A percentile compares a stretch with the other conserved stretches of the same genome.
Conservation (phyloP, 2,329 filamentous ascomycete genomes). For the Cladophialophora carrionii region DNA sequence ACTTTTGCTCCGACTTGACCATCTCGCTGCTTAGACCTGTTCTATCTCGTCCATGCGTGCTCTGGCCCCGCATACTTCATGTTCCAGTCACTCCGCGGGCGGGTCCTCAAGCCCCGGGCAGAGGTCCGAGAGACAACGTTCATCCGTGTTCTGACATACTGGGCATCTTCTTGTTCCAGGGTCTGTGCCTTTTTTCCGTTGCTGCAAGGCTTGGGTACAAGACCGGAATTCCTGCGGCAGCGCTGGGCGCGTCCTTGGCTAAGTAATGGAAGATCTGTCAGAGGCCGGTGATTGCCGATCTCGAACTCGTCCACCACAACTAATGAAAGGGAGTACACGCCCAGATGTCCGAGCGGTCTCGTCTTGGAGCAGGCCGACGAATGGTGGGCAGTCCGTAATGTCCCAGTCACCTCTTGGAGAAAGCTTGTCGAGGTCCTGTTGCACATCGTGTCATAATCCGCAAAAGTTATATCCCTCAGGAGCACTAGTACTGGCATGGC, state of each 20-base stretch:
- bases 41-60: not conserved
- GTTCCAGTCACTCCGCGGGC: not conserved
- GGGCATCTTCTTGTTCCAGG: constrained; percentile 14
- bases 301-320: not conserved
- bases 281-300: not conserved
- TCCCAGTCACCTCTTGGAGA: constrained; percentile 9
- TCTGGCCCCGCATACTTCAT: not conserved
- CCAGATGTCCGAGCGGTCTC: not conserved
- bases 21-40: not conserved
- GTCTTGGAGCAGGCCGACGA: constrained; percentile 7
- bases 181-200: not conserved
- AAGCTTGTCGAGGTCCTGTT: constrained; percentile 15
- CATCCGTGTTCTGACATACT: constrained; percentile 6
- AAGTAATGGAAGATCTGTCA: not conserved
- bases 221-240: constrained; percentile 5
- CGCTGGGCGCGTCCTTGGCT: constrained; percentile 14
- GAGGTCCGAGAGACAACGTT: not conserved
- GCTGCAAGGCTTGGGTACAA: not conserved
- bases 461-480: constrained; percentile 3
- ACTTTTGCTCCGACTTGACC: not conserved
- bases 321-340: not conserved
- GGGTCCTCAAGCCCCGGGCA: not conserved
- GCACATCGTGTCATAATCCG: constrained; percentile 5
- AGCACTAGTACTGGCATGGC: constrained; percentile 7
- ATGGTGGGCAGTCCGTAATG: not conserved